phyloP scores from a whole-genome alignment of 2,329 filamentous ascomycete genomes.

The Aspergillus hiratsukae region DNA sequence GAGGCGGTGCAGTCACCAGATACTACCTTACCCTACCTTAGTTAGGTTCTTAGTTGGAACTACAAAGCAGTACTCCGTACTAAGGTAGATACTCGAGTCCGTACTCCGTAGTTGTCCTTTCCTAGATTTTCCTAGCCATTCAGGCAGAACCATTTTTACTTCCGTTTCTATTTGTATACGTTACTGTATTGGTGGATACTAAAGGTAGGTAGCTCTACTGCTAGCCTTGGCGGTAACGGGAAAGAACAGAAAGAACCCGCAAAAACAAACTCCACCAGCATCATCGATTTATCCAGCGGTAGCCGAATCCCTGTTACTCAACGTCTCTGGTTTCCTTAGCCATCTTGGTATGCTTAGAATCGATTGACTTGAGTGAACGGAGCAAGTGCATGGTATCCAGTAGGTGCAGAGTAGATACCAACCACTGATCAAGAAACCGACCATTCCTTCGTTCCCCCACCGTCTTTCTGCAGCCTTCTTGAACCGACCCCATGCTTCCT shows the following conservation, averaged over 20 bases:
- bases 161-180: not conserved
- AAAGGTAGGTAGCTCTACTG: not conserved
- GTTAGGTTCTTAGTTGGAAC: not conserved
- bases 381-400: not conserved
- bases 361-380: not conserved
- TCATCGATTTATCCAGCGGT: not conserved
- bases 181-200: not conserved
- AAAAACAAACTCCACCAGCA: not conserved
- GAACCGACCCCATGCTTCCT: constrained; percentile 9
- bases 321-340: not conserved
- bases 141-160: not conserved
- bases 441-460: constrained; percentile 4
- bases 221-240: not conserved
- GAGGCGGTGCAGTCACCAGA: not conserved
- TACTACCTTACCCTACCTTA: not conserved
- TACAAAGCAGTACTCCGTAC: no score
- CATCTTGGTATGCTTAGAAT: not conserved
- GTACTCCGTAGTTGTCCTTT: not conserved
- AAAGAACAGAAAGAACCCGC: not conserved
- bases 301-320: not conserved
- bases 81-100: no score
- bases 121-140: not conserved
- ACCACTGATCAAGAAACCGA: not conserved
- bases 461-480: constrained; percentile 5
- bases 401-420: not conserved